These are phyloP conservation scores for Pythium rishiriense DNA, from an alignment of 352 stramenopile genomes.

Conservation along the genomic window DNA sequence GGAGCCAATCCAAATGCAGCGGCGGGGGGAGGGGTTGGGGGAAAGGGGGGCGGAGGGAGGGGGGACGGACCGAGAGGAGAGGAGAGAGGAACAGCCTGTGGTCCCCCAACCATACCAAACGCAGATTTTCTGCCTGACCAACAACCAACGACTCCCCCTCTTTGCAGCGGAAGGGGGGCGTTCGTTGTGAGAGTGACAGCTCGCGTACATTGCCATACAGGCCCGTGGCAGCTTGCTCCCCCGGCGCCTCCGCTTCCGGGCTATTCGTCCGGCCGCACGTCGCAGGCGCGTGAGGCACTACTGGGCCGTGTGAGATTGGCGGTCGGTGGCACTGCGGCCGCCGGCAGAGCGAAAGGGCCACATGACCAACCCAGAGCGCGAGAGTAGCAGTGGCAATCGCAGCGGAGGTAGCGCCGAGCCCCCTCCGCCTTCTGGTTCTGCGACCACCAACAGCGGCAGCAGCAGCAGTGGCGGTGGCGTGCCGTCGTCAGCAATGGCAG, in stretches of 20 bases:
- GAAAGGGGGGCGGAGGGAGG: background rate
- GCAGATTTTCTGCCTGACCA: conserved; percentile 29
- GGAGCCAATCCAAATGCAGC: background rate
- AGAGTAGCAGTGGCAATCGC: background rate
- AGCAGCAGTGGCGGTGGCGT: background rate
- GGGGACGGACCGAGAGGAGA: background rate
- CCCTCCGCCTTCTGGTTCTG: conserved; percentile 19
- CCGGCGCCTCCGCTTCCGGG: too few species aligned
- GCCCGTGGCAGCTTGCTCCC: conserved; percentile 1
- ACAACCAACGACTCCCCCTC: conserved; percentile 25
- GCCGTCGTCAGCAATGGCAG: conserved; percentile 21
- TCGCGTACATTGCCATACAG: conserved; percentile 19
- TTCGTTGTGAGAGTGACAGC: conserved; percentile 32
- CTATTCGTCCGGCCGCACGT: background rate
- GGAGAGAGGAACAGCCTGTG: conserved; percentile 7
- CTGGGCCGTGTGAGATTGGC: too few species aligned
- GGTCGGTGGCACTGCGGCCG: background rate
- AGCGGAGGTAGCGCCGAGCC: background rate
- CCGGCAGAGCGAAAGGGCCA: too few species aligned
- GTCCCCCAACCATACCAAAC: conserved; percentile 23
- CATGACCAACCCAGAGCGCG: conserved; percentile 19
- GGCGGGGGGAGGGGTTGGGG: conserved; percentile 11
- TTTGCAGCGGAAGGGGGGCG: conserved; percentile 4
- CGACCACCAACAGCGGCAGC: conserved; percentile 5
- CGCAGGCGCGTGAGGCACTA: background rate